A percentile compares a stretch with the other conserved stretches of the same genome.
These are phyloP conservation scores for Tritrichomonas musculus DNA, from an alignment of 208 protist species.

Conservation along the genomic window DNA sequence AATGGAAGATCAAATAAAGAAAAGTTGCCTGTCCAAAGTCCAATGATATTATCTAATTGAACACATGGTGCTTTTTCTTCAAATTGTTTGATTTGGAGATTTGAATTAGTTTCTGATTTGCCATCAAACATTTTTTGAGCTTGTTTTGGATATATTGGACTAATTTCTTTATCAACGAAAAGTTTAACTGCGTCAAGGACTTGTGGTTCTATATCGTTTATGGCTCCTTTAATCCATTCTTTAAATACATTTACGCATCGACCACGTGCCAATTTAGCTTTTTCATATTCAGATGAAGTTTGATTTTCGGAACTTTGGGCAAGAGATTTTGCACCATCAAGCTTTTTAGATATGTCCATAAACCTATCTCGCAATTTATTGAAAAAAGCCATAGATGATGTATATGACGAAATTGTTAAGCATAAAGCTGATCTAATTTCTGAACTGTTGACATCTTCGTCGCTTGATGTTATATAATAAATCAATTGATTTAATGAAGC, in stretches of 20 bases:
- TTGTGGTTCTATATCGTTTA: constrained; percentile 16
- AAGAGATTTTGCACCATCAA: neutral
- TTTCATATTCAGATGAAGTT: too few species aligned
- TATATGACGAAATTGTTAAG: neutral
- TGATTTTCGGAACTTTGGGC: too few species aligned
- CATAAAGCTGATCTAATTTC: neutral
- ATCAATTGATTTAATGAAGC: constrained; percentile 16
- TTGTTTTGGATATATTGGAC: neutral
- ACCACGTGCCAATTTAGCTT: neutral
- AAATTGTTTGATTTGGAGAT: neutral
- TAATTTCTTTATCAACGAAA: neutral
- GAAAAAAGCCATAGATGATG: neutral
- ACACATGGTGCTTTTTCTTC: neutral
- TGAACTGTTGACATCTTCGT: neutral
- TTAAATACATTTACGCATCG: neutral
- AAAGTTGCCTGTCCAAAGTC: neutral
- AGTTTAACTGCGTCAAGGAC: neutral
- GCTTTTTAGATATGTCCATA: neutral
- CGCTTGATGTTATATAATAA: neutral
- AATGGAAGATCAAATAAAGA: neutral
- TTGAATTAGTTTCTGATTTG: neutral
- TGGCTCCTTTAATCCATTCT: neutral
- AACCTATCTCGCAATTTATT: neutral
- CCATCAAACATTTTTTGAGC: neutral
- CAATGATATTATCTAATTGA: neutral